These are phyloP conservation scores for Physcia stellaris DNA, from an alignment of 495 filamentous ascomycete species.

Conservation along the genomic window DNA sequence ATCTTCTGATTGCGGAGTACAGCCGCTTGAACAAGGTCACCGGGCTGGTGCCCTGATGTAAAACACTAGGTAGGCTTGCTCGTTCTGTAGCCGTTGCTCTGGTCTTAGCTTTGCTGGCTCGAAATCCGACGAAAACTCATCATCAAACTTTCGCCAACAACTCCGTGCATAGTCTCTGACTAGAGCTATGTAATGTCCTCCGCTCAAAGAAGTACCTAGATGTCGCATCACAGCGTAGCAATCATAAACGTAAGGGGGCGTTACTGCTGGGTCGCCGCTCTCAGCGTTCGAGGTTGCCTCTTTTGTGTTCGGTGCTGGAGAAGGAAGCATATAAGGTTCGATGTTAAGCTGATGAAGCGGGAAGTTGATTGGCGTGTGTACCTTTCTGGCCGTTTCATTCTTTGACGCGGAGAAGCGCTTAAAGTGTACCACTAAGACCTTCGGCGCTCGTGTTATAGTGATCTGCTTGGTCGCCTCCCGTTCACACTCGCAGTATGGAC, in stretches of 20 bases:
- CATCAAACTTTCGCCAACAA: conserved; percentile 55
- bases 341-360: conserved; percentile 51
- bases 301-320: too few relatives aligned
- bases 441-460: conserved; percentile 56
- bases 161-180: conserved; percentile 46
- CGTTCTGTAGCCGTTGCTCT: conserved; percentile 40
- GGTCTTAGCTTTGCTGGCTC: conserved; percentile 35
- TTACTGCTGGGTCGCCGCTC: conserved; percentile 33
- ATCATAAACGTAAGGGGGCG: conserved; percentile 54
- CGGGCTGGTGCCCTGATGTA: conserved; percentile 43
- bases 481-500: conserved; percentile 52
- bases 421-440: conserved; percentile 61
- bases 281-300: neutral
- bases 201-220: conserved; percentile 45
- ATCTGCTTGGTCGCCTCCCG: conserved; percentile 61
- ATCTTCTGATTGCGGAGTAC: too few relatives aligned
- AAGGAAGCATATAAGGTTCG: conserved; percentile 21
- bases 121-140: conserved; percentile 44
- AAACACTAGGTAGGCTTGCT: conserved; percentile 58
- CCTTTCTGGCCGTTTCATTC: conserved; percentile 44
- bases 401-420: conserved; percentile 53
- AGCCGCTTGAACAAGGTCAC: conserved; percentile 3
- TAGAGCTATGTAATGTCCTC: conserved; percentile 57
- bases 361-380: conserved; percentile 55
- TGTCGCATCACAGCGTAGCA: conserved; percentile 61